Evolutionary conservation across 2,329 filamentous ascomycete species (phyloP).

Genomic region (Rutstroemia sp.): DNA sequence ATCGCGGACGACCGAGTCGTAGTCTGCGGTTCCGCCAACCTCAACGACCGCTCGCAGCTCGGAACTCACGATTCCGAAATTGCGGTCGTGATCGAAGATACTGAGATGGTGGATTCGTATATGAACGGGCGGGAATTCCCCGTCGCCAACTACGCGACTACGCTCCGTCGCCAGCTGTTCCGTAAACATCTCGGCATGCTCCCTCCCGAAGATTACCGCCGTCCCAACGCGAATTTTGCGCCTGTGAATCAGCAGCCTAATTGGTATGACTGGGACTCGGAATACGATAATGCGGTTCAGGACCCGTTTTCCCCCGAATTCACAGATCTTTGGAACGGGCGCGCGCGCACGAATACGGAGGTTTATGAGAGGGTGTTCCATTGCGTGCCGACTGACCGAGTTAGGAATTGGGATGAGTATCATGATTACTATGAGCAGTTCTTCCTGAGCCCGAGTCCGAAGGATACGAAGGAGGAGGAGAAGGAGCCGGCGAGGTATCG

Average conservation of each 20-base stretch:
- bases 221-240: conserved; percentile 65
- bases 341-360: conserved; percentile 71
- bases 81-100: conserved; percentile 81
- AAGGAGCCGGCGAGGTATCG: conserved; percentile 54
- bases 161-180: conserved; percentile 78
- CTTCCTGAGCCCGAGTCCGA: conserved; percentile 51
- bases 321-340: conserved; percentile 62
- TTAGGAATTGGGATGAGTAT: conserved; percentile 66
- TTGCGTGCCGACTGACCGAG: conserved; percentile 60
- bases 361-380: conserved; percentile 80
- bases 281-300: conserved; percentile 58
- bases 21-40: conserved; percentile 65
- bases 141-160: conserved; percentile 70
- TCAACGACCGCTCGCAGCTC: conserved; percentile 64
- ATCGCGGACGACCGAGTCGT: conserved; percentile 78
- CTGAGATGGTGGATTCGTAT: conserved; percentile 56
- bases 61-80: conserved; percentile 83
- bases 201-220: conserved; percentile 62
- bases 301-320: conserved; percentile 69
- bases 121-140: conserved; percentile 69
- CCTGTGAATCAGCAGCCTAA: conserved; percentile 67
- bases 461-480: conserved; percentile 31
- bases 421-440: conserved; percentile 60
- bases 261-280: conserved; percentile 63
- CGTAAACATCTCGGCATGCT: conserved; percentile 86